Evolutionary conservation across 2,329 filamentous ascomycete genomes (phyloP), one percentile per base, ranked within the genome.

Genomic region (Myrmaecium sp.): DNA sequence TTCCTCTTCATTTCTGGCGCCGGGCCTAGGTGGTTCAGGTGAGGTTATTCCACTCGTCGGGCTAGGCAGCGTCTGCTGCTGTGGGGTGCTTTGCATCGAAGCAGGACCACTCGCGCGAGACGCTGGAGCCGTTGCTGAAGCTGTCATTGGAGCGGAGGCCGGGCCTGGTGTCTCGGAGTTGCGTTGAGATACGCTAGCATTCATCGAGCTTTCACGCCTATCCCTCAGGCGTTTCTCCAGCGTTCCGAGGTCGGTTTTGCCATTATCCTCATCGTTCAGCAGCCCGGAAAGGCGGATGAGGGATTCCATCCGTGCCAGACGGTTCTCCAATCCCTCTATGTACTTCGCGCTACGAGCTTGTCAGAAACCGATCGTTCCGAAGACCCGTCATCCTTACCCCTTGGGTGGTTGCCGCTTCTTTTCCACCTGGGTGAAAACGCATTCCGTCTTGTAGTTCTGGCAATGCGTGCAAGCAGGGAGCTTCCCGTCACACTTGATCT

Each of bases 361-460:
- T 34, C 19, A 36, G 33, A 17, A 14, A 24, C 11, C 10, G 22
- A 23, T 6, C 10, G 7, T n/a, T 7, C 7, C 22, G 7, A 17
- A 15, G 34, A 2, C 23, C 6, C 14, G 15, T n/a, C 6, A 17
- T 5, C 51, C 67, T 38, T 66, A 92, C 83, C 89, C 86, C 63
- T 95, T 98, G 1, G 86, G 89, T 28, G 89, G 86, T 51, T 79
- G 89, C 32, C 89, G 70, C 65, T 98, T 98, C 72, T 98, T 98
- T 60, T 98, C 89, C 19, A 95, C 84, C 49, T 93, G 83, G 1
- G 89, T 95, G 48, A 95, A 95, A 40, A 93, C 70, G 52, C 86
- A 98, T 42, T 93, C 83, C 4, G 84, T 94, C 64, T 94, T 94
- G 62, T 94, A 94, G 52, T 94, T 95, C 51, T 78, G 77, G 52